phyloP scores from a whole-genome alignment of 1,284 basidiomycete species.

The Acaromyces ingoldii region DNA sequence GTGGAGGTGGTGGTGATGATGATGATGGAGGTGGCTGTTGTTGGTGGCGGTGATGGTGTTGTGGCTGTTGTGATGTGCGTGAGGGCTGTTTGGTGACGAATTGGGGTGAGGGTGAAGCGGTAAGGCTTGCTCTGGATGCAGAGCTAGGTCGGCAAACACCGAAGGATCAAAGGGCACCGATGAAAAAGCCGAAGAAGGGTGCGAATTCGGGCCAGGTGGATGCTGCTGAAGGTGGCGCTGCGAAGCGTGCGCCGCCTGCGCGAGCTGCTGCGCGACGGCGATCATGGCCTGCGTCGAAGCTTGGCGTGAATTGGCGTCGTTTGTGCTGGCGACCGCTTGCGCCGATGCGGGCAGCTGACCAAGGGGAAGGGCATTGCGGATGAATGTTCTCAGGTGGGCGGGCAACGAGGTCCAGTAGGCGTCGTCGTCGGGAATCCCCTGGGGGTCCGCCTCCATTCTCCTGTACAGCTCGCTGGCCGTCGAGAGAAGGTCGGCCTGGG shows the following conservation, averaged over 20 bases:
- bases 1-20: constrained; percentile 13
- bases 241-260: constrained; percentile 46
- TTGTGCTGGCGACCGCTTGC: constrained; percentile 27
- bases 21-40: background rate
- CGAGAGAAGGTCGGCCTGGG: constrained; percentile 45
- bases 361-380: constrained; percentile 58
- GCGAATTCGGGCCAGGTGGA: constrained; percentile 32
- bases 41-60: background rate
- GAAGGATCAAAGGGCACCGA: constrained; percentile 43
- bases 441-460: constrained; percentile 48
- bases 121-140: constrained; percentile 35
- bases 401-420: constrained; percentile 61
- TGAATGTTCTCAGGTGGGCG: constrained; percentile 59
- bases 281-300: constrained; percentile 50
- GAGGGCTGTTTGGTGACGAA: constrained; percentile 7
- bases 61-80: too few relatives aligned
- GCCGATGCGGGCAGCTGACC: constrained; percentile 41
- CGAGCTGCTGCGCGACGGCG: constrained; percentile 50
- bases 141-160: constrained; percentile 44
- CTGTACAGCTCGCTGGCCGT: constrained; percentile 49
- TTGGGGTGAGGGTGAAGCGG: constrained; percentile 39
- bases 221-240: constrained; percentile 41
- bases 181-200: constrained; percentile 14
- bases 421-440: constrained; percentile 55
- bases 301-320: constrained; percentile 37